Conservation (phyloP, 192 early-diverging fungal species). For the Coemansia furcata region DNA sequence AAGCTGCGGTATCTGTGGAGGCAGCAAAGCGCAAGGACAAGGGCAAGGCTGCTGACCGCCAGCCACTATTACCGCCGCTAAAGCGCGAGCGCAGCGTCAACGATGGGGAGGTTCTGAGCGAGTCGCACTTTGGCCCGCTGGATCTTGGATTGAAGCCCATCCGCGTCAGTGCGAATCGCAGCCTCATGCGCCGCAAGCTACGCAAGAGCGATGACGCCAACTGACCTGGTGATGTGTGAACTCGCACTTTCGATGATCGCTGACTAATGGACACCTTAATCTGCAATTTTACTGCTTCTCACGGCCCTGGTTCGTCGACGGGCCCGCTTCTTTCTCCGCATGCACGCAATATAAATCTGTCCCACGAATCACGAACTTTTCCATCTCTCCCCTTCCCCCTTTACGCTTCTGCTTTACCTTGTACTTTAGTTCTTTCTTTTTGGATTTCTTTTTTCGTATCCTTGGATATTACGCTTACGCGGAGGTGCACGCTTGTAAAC, state of each 20-base stretch:
- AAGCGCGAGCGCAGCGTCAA: not conserved
- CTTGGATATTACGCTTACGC: not conserved
- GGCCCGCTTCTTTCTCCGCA: not conserved
- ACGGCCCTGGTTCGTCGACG: not conserved
- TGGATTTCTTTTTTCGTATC: conserved; percentile 1
- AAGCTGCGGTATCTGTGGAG: not conserved
- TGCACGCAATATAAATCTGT: not conserved
- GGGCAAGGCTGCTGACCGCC: conserved; percentile 28
- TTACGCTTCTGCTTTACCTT: not conserved
- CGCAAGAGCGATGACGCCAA: conserved; percentile 3
- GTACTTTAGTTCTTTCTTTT: conserved; percentile 1
- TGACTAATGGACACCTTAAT: not conserved
- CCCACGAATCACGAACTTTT: not conserved
- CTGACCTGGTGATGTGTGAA: not conserved
- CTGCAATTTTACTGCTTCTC: not conserved
- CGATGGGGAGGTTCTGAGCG: conserved; percentile 19
- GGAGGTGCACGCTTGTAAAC: not conserved
- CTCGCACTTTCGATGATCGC: not conserved
- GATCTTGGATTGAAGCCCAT: conserved; percentile 49
- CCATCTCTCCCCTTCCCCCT: not conserved
- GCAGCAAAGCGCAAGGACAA: conserved; percentile 21
- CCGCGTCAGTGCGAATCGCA: conserved; percentile 44
- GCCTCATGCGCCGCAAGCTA: conserved; percentile 34
- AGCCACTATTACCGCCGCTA: not conserved
- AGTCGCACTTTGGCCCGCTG: conserved; percentile 47